phyloP scores from a whole-genome alignment of 768 basidiomycete species.

The Lactifluus hygrophoroides region DNA sequence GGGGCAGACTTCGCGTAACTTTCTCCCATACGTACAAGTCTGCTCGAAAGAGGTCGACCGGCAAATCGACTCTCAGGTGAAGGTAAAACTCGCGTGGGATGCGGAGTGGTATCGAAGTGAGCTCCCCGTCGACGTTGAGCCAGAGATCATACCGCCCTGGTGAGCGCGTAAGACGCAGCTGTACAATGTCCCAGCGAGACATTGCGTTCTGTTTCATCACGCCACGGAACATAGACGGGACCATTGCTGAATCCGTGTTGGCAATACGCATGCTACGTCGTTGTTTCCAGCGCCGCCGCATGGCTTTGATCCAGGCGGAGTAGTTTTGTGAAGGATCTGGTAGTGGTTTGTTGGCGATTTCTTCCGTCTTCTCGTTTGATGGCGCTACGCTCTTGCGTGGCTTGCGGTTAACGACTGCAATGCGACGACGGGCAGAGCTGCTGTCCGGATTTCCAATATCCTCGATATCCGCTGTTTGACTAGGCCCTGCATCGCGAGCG shows the following conservation, averaged over 20 bases:
- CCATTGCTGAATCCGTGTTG: conserved; percentile 31
- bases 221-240: conserved; percentile 71
- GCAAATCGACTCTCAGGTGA: conserved; percentile 67
- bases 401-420: conserved; percentile 49
- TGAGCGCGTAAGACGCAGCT: conserved; percentile 69
- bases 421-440: conserved; percentile 30
- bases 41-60: conserved; percentile 56
- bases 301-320: conserved; percentile 65
- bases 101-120: conserved; percentile 73
- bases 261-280: conserved; percentile 38
- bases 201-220: conserved; percentile 48
- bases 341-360: conserved; percentile 29
- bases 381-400: conserved; percentile 32
- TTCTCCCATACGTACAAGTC: conserved; percentile 65
- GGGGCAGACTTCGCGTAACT: conserved; percentile 70
- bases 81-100: conserved; percentile 91
- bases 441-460: conserved; percentile 33
- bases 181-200: conserved; percentile 86
- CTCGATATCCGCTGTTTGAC: conserved; percentile 44
- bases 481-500: conserved; percentile 27
- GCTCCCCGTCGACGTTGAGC: conserved; percentile 73
- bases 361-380: conserved; percentile 32
- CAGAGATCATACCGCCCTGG: conserved; percentile 83
- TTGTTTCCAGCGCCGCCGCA: conserved; percentile 71
- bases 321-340: conserved; percentile 64